Percentiles rank a stretch among this genome's conserved stretches.
These are phyloP conservation scores for Pythium oligandrum DNA, from an alignment of 352 stramenopile species.

Conservation along the genomic window DNA sequence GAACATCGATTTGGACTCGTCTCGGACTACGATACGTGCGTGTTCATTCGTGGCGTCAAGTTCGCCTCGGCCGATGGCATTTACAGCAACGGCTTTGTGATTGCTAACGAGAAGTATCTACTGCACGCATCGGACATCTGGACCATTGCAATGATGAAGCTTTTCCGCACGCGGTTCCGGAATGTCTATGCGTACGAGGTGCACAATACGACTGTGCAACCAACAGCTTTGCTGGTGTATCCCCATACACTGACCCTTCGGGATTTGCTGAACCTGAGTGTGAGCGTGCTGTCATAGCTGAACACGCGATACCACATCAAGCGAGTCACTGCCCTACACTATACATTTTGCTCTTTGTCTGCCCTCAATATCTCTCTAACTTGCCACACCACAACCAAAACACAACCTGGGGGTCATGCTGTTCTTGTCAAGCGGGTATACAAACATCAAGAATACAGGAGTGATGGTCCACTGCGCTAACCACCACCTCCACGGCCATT, in stretches of 20 bases:
- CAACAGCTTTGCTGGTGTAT: conserved; percentile 32
- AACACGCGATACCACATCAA: too few relatives aligned
- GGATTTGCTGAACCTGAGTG: conserved; percentile 26
- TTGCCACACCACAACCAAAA: too few relatives aligned
- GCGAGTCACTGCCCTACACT: too few relatives aligned
- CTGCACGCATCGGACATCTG: conserved; percentile 35
- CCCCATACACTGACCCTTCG: conserved; percentile 23
- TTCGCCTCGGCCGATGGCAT: conserved; percentile 37
- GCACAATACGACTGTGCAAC: conserved; percentile 20
- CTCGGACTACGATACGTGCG: conserved; percentile 40
- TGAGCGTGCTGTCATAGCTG: conserved; percentile 26
- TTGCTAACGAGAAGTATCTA: conserved; percentile 45
- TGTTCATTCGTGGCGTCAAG: conserved; percentile 28
- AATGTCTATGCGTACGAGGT: conserved; percentile 49
- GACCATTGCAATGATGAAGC: conserved; percentile 39
- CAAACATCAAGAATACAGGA: too few relatives aligned
- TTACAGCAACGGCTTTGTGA: conserved; percentile 55
- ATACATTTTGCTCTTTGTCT: too few relatives aligned
- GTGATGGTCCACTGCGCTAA: too few relatives aligned
- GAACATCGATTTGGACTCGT: conserved; percentile 22
- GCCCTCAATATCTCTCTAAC: too few relatives aligned
- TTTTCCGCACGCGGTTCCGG: conserved; percentile 25
- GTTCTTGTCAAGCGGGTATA: too few relatives aligned
- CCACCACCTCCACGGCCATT: too few relatives aligned
- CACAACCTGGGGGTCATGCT: too few relatives aligned